phyloP scores from a whole-genome alignment of 202 grass and related monocot genomes.

The Carex sylvatica region DNA sequence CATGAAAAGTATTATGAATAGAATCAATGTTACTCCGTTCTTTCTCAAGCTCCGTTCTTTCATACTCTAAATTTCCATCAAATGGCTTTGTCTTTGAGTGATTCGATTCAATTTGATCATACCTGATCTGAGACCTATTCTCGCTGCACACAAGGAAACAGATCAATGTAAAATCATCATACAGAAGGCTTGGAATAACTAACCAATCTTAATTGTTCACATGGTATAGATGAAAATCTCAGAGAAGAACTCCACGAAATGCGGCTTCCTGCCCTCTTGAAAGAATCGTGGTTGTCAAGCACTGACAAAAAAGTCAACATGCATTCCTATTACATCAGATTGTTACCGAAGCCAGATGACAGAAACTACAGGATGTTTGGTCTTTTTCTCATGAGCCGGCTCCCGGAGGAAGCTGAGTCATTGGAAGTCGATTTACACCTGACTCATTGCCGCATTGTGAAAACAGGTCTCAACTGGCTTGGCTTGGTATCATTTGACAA shows the following conservation, averaged over 20 bases:
- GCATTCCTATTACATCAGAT: conserved; percentile 79
- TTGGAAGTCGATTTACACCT: conserved; percentile 86
- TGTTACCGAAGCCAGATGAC: conserved; percentile 70
- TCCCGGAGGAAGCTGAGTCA: conserved; percentile 77
- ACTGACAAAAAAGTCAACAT: conserved; percentile 43
- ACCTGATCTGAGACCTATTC: too few relatives aligned
- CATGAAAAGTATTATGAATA: too few relatives aligned
- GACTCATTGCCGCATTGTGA: conserved; percentile 65
- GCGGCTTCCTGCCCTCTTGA: conserved; percentile 69
- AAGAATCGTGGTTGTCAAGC: conserved; percentile 34
- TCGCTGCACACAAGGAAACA: background rate
- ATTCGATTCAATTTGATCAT: too few relatives aligned
- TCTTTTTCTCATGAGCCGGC: conserved; percentile 66
- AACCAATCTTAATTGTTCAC: conserved; percentile 27
- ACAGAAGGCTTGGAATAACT: background rate
- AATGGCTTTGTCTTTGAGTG: too few relatives aligned
- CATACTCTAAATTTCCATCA: too few relatives aligned
- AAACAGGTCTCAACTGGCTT: conserved; percentile 59
- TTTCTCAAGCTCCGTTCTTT: too few relatives aligned
- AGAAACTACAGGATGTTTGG: conserved; percentile 89
- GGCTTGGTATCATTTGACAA: conserved; percentile 51
- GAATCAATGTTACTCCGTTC: too few relatives aligned
- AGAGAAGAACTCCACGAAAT: conserved; percentile 88
- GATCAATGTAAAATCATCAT: background rate
- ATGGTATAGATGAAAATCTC: conserved; percentile 73